These are phyloP conservation scores for Auricularia sp. DNA, from an alignment of 768 basidiomycete genomes.

Conservation along the genomic window DNA sequence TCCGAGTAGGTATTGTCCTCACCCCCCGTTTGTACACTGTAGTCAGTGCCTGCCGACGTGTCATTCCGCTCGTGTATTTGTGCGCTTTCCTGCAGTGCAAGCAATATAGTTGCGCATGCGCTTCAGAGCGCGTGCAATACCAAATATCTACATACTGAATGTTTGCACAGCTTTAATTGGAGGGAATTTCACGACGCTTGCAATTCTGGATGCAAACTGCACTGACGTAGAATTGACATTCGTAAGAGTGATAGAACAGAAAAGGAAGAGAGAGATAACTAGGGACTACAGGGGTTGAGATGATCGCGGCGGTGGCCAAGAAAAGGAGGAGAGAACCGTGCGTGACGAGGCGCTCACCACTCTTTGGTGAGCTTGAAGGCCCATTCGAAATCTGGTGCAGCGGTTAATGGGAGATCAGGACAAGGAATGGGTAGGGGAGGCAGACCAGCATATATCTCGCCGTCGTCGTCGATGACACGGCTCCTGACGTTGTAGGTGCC, in stretches of 20 bases:
- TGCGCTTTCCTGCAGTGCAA: too few relatives aligned
- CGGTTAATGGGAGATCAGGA: slow-evolving; percentile 5
- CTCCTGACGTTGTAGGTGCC: slow-evolving; percentile 72
- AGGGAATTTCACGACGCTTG: too few relatives aligned
- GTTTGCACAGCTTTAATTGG: too few relatives aligned
- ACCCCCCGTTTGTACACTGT: not conserved
- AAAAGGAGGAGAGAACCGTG: not conserved
- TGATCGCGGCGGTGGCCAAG: not conserved
- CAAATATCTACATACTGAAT: too few relatives aligned
- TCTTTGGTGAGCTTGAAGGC: slow-evolving; percentile 86
- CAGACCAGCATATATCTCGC: slow-evolving; percentile 67
- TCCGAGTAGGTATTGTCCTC: not conserved
- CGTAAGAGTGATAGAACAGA: not conserved
- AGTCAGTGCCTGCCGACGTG: too few relatives aligned
- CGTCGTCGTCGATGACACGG: slow-evolving; percentile 83
- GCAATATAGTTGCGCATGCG: too few relatives aligned
- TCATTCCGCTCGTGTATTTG: too few relatives aligned
- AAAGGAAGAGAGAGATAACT: not conserved
- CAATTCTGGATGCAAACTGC: not conserved
- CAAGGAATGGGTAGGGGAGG: slow-evolving; percentile 4
- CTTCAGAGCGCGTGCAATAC: too few relatives aligned
- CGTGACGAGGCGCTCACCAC: slow-evolving; percentile 42
- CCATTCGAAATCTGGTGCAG: slow-evolving; percentile 68
- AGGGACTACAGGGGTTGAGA: not conserved
- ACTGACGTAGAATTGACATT: not conserved